phyloP scores from a whole-genome alignment of 805 yeast species.

The Lachancea nothofagi region DNA sequence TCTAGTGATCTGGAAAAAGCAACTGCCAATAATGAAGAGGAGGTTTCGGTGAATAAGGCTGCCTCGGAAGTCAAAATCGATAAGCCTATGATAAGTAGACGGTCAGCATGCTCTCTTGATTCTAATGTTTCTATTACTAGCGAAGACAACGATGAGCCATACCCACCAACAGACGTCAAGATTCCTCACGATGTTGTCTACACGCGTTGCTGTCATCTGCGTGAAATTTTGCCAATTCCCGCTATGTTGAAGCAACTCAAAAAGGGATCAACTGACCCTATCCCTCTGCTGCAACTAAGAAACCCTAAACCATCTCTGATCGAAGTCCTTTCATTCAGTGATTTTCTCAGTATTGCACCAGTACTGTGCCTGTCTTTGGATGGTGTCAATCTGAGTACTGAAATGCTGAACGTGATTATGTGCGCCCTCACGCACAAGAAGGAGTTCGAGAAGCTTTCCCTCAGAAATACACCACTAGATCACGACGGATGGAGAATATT shows the following conservation, averaged over 20 bases:
- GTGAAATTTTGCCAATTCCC: slow-evolving; percentile 89
- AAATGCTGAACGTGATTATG: slow-evolving; percentile 67
- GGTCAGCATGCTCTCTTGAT: slow-evolving; percentile 25
- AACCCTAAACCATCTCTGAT: slow-evolving; percentile 86
- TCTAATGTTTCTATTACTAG: slow-evolving; percentile 16
- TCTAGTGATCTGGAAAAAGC: slow-evolving; percentile 30
- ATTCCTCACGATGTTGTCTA: slow-evolving; percentile 65
- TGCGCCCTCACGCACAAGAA: slow-evolving; percentile 58
- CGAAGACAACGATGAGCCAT: slow-evolving; percentile 22
- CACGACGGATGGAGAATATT: slow-evolving; percentile 74
- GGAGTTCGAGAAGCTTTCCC: slow-evolving; percentile 64
- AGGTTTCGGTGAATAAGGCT: slow-evolving; percentile 31
- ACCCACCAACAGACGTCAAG: slow-evolving; percentile 29
- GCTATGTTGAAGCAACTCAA: slow-evolving; percentile 78
- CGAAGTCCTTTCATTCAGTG: slow-evolving; percentile 82
- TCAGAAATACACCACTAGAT: slow-evolving; percentile 74
- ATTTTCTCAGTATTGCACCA: slow-evolving; percentile 82
- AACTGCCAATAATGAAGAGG: slow-evolving; percentile 35
- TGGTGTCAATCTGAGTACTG: slow-evolving; percentile 67
- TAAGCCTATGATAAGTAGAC: slow-evolving; percentile 39
- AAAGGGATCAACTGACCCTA: slow-evolving; percentile 69
- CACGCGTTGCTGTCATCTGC: slow-evolving; percentile 86
- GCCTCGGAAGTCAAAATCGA: slow-evolving; percentile 38
- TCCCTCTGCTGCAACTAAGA: slow-evolving; percentile 68
- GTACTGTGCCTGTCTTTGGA: slow-evolving; percentile 71